Base-by-base conservation (phyloP, 208 protist genomes). In the Crithidia expoeki region DNA sequence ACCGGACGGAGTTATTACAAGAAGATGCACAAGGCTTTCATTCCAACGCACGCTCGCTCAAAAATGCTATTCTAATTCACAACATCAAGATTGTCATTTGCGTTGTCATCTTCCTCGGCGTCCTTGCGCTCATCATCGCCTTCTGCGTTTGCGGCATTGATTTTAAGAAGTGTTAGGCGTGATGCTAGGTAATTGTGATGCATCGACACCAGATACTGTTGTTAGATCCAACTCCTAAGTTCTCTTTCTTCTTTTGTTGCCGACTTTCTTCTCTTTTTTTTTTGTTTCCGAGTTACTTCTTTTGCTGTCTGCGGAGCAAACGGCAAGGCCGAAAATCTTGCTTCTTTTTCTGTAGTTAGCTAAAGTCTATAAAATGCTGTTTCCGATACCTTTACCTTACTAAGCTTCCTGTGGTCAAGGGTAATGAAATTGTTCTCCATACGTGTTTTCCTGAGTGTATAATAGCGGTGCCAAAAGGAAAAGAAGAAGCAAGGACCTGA, bases 1-100 rank as follows among this genome's bases (percentile, higher is more conserved):
- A 95, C 62, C 80, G 88, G 19, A 94, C 91, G 1, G 89, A 89
- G 21, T 60, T 89, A 19, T 49, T 97, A 25, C 63, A 74, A 0
- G 76, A 86, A 42, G 80, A 90, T 47, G 89, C 91, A 2, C 79
- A 89, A 30, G 75, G 80, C 12, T 94, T 95, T 52, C 72, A 90
- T 59, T 80, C 76, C 7, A 86, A 85, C 56, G 66, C 86, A 25
- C 50, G 76, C 19, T 60, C 53, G 19, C 59, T 96, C 14, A 89
- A 91, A 46, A 47, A 66, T n/a, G 75, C 78, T 2, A 78, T 94
- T 65, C 38, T 85, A 3, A 82, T 78, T n/a, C 76, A 88, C 56
- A 88, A 94, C 56, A 82, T 94, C 21, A 91, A 85, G 30, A 73
- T 94, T 27, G 61, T 80, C 40, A 65, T 93, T 51, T 83, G 76